Evolutionary conservation across 371 early-diverging fungal species (phyloP), one percentile per base, ranked within the genome.

Genomic region (Mucor plumbeus): DNA sequence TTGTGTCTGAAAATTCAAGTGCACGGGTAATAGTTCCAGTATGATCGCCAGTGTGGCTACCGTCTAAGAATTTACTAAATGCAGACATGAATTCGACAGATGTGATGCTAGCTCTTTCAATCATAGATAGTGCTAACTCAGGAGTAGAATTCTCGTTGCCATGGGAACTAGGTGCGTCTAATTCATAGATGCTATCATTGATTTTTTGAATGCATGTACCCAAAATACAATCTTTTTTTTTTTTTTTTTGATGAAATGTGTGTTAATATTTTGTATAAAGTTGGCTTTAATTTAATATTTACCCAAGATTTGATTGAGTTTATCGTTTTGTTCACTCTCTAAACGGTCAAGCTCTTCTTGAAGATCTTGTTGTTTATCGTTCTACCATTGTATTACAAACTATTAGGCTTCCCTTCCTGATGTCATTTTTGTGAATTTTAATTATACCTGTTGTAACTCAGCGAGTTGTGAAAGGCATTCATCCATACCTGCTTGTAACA

Each of bases 401-500:
- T 31, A 21, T 53, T 13, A 53, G 53, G 3, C 0, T 38, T 11
- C 4, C 11, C 11, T 38, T 5, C 14, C 53, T 53, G 53, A 53
- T 31, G 31, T 53, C 53, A 53, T 53, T 31, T 11, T 10, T 53
- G 53, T 53, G 19, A 19, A 19, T 47, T 10, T 17, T 10, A 26
- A 1, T 53, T 48, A 64, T 77, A 85, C 88, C 78, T 91, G 84
- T 76, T 94, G 92, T 65, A 93, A 69, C 61, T 91, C 87, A 15
- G 92, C 88, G 68, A 98, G 80, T 64, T 95, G 94, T 35, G 90
- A 67, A 62, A 98, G 82, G 59, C 95, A 93, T 82, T 98, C 97
- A 78, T 97, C 98, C 87, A 98, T 87, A 38, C 94, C 95, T n/a
- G 94, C 91, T 79, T 96, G 95, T 34, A 96, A 81, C 1, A 96